Conservation (phyloP, 306 rosid genomes). For the Vigna angularis region DNA sequence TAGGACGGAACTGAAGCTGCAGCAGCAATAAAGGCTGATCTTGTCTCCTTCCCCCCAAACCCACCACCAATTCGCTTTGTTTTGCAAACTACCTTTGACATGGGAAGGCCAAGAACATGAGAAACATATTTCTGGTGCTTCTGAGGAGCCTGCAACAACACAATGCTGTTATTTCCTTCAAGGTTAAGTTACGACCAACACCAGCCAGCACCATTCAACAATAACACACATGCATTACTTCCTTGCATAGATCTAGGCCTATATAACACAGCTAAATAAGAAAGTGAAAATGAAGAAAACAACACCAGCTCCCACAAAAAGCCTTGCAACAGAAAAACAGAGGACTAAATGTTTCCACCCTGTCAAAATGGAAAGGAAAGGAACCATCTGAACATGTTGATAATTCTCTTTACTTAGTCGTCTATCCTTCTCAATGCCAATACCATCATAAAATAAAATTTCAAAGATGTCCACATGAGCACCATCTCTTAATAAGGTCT, state of each 20-base stretch:
- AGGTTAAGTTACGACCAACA: constrained; percentile 22
- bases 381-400: constrained; percentile 1
- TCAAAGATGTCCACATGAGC: background rate
- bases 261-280: constrained; percentile 11
- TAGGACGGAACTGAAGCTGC: constrained; percentile 91
- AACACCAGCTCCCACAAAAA: constrained; percentile 11
- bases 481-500: constrained; percentile 13
- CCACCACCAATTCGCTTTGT: constrained; percentile 98
- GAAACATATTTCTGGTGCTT: constrained; percentile 93
- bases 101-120: constrained; percentile 87
- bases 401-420: constrained; percentile 16
- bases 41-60: constrained; percentile 98
- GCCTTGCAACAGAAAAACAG: constrained; percentile 10
- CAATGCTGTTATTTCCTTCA: constrained; percentile 33
- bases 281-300: constrained; percentile 23
- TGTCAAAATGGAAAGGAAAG: background rate
- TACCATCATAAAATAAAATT: background rate
- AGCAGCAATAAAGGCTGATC: constrained; percentile 83
- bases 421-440: constrained; percentile 18
- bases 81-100: constrained; percentile 96
- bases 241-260: background rate
- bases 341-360: constrained; percentile 15
- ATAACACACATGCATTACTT: constrained; percentile 1
- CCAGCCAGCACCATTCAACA: constrained; percentile 24
- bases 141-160: constrained; percentile 81